Base-by-base conservation (phyloP, 768 basidiomycete species). In the Stropharia rugosoannulata region DNA sequence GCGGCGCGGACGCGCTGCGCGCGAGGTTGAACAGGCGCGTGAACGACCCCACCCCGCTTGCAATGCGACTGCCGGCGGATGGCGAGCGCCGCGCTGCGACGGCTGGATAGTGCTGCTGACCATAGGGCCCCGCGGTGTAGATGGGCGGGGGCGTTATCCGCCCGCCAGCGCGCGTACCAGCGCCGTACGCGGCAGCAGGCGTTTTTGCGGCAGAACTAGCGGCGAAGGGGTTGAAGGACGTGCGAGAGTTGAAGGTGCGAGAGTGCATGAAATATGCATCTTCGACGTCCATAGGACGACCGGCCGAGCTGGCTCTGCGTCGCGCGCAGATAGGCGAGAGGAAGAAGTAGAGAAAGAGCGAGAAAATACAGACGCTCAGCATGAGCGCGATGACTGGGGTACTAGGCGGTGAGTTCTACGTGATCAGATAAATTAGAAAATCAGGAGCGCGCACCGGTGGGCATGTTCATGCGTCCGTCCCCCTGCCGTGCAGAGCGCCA, bases 301-400 rank as follows among this genome's bases (percentile, higher is more conserved):
- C 25, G n/a, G 32, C 43, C 15, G 25, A 42, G 13, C 37, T 29
- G 50, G 8, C 13, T n/a, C 41, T 39, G 3, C 49, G 52, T 9
- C 41, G 45, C 18, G 41, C 44, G 29, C 56, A 36, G 39, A 49
- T 16, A n/a, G 60, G 60, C 0, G 57, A 62, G 10, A 62, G 35
- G 12, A 56, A 59, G 44, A 62, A 59, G 48, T 51, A 58, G 32
- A 62, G 36, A 41, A 52, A 62, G 12, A 58, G 41, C 4, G 51
- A 37, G 12, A 62, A 54, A 15, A 56, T 22, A 10, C 53, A n/a
- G 15, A 51, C 25, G 37, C 54, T 62, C 8, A 62, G 35, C 13
- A 59, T 11, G 10, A 62, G 25, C 4, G 58, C 58, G 29, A 62
- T 25, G 16, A 59, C 61, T 58, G 39, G 12, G 36, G 29, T 32